Evolutionary conservation across 148 eudicot species (phyloP), one percentile per base, ranked within the genome.

Genomic region (Spergularia bocconei): DNA sequence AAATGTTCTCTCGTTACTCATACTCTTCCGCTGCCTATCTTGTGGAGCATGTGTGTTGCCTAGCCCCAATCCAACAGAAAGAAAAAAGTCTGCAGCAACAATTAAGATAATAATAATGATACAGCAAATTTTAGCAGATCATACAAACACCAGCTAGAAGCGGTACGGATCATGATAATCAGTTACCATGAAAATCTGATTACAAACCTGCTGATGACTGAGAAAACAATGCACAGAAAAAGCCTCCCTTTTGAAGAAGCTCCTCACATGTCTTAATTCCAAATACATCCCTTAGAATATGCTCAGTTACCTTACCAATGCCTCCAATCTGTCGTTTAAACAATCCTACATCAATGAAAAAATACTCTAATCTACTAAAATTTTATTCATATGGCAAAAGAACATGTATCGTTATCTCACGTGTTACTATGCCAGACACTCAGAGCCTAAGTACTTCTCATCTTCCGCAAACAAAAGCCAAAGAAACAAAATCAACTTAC

Each of bases 1-100:
- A 86, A 95, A 95, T 65, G 98, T 95, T 85, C 98, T 92, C 85
- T 95, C 98, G 79, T 82, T 95, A 67, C 98, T 95, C 79, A 92
- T 89, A 82, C 98, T 95, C 84, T 95, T 95, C 71, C 93, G 85
- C 68, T 84, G 69, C 82, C 79, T 82, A 56, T 47, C 85, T 88
- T 90, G 77, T 81, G 97, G 93, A 13, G 87, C 62, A 70, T 95
- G 86, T 36, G 98, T 95, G 81, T 86, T 76, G 70, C 98, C 98
- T 60, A 95, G 86, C 67, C 98, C 98, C 80, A 95, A 82, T 41
- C 92, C 97, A 76, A 92, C 97, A 68, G 89, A 90, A 54, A 95
- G 94, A 75, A 95, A 95, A 82, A 90, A 95, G 78, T 92, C 98
- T 94, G 87, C 84, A 83, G 60, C 48, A 81, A 70, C 72, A 64